These are phyloP conservation scores for Botryobasidium botryosum DNA, from an alignment of 768 basidiomycete species.

Conservation along the genomic window DNA sequence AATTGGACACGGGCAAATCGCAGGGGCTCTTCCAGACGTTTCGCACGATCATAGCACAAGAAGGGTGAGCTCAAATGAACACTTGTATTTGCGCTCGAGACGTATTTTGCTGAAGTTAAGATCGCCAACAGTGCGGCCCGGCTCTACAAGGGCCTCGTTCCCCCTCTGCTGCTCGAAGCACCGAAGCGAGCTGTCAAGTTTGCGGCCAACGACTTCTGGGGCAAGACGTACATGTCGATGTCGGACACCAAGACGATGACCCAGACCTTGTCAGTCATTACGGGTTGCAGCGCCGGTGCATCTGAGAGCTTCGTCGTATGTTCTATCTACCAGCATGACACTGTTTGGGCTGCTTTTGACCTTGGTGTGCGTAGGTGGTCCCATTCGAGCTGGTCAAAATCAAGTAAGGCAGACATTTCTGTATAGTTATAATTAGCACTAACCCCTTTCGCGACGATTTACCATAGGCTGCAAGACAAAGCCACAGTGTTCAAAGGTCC, in stretches of 20 bases:
- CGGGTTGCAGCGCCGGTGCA: conserved; percentile 88
- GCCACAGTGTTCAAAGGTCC: conserved; percentile 80
- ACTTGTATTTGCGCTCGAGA: background rate
- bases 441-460: background rate
- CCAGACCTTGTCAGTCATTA: conserved; percentile 69
- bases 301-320: conserved; percentile 75
- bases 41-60: conserved; percentile 63
- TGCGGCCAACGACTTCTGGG: conserved; percentile 93
- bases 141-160: conserved; percentile 90
- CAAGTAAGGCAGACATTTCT: conserved; percentile 33
- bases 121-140: conserved; percentile 40
- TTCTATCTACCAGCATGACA: background rate
- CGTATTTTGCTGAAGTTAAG: background rate
- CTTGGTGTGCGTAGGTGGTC: conserved; percentile 35
- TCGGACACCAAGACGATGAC: conserved; percentile 74
- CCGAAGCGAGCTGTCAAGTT: conserved; percentile 93
- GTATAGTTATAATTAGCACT: conserved; percentile 4
- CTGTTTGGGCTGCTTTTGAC: background rate
- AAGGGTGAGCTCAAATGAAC: conserved; percentile 44
- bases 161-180: conserved; percentile 87
- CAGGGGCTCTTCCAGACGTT: conserved; percentile 74
- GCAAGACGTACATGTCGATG: conserved; percentile 47
- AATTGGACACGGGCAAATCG: conserved; percentile 75
- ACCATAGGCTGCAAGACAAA: conserved; percentile 88
- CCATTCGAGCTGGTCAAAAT: conserved; percentile 95